These are phyloP conservation scores for Adansonia digitata DNA, from an alignment of 345 rosid genomes.

Conservation along the genomic window DNA sequence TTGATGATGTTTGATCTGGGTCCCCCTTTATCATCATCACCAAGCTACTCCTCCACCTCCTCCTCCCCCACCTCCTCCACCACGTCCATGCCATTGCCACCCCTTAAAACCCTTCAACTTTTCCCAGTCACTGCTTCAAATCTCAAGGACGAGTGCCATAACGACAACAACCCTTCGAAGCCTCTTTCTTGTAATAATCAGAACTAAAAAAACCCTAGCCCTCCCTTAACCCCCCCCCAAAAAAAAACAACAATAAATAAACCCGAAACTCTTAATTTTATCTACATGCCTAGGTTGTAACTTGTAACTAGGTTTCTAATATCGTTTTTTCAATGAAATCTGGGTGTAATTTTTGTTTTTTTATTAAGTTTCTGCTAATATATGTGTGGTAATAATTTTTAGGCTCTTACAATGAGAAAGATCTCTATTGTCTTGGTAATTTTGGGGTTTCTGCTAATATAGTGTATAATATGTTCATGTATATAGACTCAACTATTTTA, in stretches of 20 bases:
- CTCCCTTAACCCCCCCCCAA: background rate
- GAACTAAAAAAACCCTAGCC: background rate
- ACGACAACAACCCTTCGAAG: background rate
- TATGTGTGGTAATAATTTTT: too few species aligned
- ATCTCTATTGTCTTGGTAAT: too few species aligned
- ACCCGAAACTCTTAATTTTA: background rate
- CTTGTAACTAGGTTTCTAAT: background rate
- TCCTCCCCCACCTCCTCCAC: slow-evolving; percentile 18
- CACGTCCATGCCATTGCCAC: slow-evolving; percentile 28
- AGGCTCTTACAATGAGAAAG: too few species aligned
- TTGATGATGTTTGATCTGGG: slow-evolving; percentile 52
- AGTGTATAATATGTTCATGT: too few species aligned
- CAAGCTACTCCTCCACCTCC: slow-evolving; percentile 23
- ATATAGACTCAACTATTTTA: too few species aligned
- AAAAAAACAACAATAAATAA: background rate
- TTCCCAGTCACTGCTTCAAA: slow-evolving; percentile 76
- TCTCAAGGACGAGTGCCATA: slow-evolving; percentile 47
- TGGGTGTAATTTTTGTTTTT: slow-evolving; percentile 22
- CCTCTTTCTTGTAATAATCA: slow-evolving; percentile 4
- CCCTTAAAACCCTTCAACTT: slow-evolving; percentile 80
- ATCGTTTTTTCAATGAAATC: background rate
- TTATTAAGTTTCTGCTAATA: too few species aligned
- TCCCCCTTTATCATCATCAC: slow-evolving; percentile 22
- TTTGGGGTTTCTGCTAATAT: too few species aligned
- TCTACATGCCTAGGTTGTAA: background rate